A percentile compares a stretch with the other conserved stretches of the same genome.
These are phyloP conservation scores for Taphrina communis DNA, from an alignment of 1,139 yeast species.

Conservation along the genomic window DNA sequence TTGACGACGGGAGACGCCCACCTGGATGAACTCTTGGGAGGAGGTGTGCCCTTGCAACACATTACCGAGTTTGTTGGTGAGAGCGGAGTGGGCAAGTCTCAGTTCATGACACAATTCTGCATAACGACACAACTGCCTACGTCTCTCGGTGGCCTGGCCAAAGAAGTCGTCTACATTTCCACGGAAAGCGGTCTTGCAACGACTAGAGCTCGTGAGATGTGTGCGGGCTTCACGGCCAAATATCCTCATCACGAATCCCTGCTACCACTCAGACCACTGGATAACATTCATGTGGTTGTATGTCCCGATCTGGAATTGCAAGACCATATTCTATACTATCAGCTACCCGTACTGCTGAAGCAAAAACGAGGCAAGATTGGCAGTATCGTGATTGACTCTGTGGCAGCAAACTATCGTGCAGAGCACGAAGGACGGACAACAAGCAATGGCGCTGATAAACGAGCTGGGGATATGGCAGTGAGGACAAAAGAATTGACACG, in stretches of 20 bases:
- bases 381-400: slow-evolving; percentile 73
- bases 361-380: slow-evolving; percentile 55
- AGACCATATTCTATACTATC: slow-evolving; percentile 74
- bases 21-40: slow-evolving; percentile 62
- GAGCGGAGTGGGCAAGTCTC: slow-evolving; percentile 83
- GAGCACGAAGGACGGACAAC: slow-evolving; percentile 54
- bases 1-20: slow-evolving; percentile 60
- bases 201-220: slow-evolving; percentile 57
- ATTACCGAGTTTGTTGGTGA: slow-evolving; percentile 82
- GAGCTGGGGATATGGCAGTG: slow-evolving; percentile 49
- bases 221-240: slow-evolving; percentile 36
- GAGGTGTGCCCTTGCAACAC: slow-evolving; percentile 66
- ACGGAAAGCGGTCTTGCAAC: slow-evolving; percentile 80
- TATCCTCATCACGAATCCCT: slow-evolving; percentile 2
- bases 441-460: slow-evolving; percentile 6
- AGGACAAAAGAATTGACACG: slow-evolving; percentile 52
- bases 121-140: slow-evolving; percentile 61
- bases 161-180: slow-evolving; percentile 66
- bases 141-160: slow-evolving; percentile 57
- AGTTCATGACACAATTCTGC: slow-evolving; percentile 69
- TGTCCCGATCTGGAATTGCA: slow-evolving; percentile 74
- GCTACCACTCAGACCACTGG: slow-evolving; percentile 52
- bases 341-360: slow-evolving; percentile 63
- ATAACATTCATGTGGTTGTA: slow-evolving; percentile 64
- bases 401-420: slow-evolving; percentile 82